Percentiles rank a stretch among this genome's conserved stretches.
phyloP scores from a whole-genome alignment of 495 filamentous ascomycete species.

The Beverwykella pulmonaria region DNA sequence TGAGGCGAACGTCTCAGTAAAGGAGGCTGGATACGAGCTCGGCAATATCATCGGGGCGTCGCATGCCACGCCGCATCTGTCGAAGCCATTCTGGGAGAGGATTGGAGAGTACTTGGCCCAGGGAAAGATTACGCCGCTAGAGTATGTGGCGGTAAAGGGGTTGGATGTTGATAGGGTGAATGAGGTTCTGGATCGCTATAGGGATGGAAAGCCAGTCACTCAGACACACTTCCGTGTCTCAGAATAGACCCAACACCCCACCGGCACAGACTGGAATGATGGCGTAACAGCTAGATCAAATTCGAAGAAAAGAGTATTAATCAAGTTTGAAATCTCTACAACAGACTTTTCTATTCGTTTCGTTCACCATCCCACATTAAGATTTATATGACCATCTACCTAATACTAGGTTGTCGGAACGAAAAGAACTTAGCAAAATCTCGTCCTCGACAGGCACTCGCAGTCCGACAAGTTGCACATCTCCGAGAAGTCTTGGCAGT shows the following conservation, averaged over 20 bases:
- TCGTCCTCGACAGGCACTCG: too few relatives aligned
- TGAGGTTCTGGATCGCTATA: slow-evolving; percentile 25
- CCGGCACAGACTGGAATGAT: too few relatives aligned
- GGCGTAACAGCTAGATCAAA: too few relatives aligned
- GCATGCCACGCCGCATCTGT: slow-evolving; percentile 4
- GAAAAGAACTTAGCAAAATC: too few relatives aligned
- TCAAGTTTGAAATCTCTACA: too few relatives aligned
- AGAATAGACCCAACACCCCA: background rate
- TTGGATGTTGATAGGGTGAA: slow-evolving; percentile 30
- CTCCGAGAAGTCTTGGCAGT: too few relatives aligned
- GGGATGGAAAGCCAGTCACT: slow-evolving; percentile 24
- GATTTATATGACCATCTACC: too few relatives aligned
- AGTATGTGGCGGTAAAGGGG: slow-evolving; percentile 21
- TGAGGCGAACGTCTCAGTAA: slow-evolving; percentile 20
- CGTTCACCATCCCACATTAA: too few relatives aligned
- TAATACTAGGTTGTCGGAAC: too few relatives aligned
- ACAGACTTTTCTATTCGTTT: too few relatives aligned
- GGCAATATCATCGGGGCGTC: slow-evolving; percentile 10
- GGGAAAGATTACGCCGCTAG: slow-evolving; percentile 32
- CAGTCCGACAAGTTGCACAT: too few relatives aligned
- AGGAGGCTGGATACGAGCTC: slow-evolving; percentile 40
- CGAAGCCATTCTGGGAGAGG: slow-evolving; percentile 33
- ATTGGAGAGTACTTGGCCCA: slow-evolving; percentile 37
- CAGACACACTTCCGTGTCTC: slow-evolving; percentile 22
- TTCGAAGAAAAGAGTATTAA: too few relatives aligned